Base-by-base conservation (phyloP, 2,329 filamentous ascomycete species). In the Pseudocercospora macadamiae region DNA sequence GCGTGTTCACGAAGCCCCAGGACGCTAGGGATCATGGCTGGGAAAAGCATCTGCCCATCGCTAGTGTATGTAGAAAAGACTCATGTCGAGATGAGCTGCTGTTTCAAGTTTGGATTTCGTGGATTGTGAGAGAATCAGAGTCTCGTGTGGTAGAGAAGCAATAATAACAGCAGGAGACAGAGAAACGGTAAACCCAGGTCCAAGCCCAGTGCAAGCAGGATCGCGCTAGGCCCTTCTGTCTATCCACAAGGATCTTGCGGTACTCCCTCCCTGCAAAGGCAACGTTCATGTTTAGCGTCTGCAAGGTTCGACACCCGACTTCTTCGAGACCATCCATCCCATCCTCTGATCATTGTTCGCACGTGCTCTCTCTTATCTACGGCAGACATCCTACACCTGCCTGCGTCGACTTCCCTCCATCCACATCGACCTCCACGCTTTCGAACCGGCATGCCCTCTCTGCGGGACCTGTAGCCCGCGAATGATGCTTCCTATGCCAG, bases 401-500 rank as follows among this genome's bases (percentile, higher is more conserved):
- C 10, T 49, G 21, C 45, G n/a, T 48, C 30, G 44, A 25, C 14
- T 18, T 10, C 25, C 25, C 44, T 12, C 44, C n/a, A 19, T 23
- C 26, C 28, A 4, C 10, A 28, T 26, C 26, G 45, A 23, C 16
- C 45, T 32, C 12, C 45, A 28, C 6, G 21, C 26, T 21, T 14
- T n/a, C 45, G n/a, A n/a, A 12, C 12, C 45, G 45, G 45, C 45
- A 32, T 49, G 45, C 45, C 18, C 45, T 49, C 45, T n/a, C 26
- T 49, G 14, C 26, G 16, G 26, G n/a, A 34, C 39, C 8, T n/a
- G 39, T 23, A 21, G 47, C 26, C 8, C 19, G 47, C 26, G n/a
- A 49, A 49, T 21, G n/a, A 49, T 56, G 54, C 55, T 58, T 16
- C 55, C 55, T 10, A 58, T 58, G 55, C 55, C 49, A 19, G 55